Percentiles rank a stretch among this genome's conserved stretches.
Conservation (phyloP, 208 protist species). For the Entamoeba invadens region DNA sequence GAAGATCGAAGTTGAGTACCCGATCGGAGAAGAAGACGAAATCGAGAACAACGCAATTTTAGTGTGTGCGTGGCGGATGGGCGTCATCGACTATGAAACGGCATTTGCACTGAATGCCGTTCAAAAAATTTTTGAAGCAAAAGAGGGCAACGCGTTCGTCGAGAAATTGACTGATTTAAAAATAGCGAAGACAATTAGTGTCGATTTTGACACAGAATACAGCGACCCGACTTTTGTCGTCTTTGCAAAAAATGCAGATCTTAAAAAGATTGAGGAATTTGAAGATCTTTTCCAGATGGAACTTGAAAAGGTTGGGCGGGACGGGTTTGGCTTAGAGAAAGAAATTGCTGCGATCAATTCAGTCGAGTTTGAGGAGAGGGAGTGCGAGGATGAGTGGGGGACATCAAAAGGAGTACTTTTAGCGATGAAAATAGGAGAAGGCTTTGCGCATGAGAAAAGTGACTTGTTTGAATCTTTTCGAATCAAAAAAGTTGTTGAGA, state of each 20-base stretch:
- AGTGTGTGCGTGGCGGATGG: background rate
- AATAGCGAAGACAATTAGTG: background rate
- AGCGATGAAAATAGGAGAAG: background rate
- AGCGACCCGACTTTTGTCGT: background rate
- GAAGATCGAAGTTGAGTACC: background rate
- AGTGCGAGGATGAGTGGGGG: background rate
- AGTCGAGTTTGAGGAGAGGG: background rate
- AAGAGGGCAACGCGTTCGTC: background rate
- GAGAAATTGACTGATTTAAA: background rate
- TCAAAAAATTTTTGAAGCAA: background rate
- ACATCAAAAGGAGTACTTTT: background rate
- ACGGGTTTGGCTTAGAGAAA: background rate
- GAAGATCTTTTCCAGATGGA: background rate
- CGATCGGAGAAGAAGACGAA: background rate
- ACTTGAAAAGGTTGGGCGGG: background rate
- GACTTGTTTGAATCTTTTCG: background rate
- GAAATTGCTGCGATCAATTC: background rate
- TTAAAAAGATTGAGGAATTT: background rate
- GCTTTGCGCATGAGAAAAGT: background rate
- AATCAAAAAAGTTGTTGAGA: background rate
- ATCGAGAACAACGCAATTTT: background rate
- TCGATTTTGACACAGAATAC: background rate
- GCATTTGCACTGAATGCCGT: background rate
- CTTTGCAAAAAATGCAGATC: background rate
- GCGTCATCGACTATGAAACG: background rate